These are phyloP conservation scores for Coemansia sp. DNA, from an alignment of 192 early-diverging fungal genomes.

Conservation along the genomic window DNA sequence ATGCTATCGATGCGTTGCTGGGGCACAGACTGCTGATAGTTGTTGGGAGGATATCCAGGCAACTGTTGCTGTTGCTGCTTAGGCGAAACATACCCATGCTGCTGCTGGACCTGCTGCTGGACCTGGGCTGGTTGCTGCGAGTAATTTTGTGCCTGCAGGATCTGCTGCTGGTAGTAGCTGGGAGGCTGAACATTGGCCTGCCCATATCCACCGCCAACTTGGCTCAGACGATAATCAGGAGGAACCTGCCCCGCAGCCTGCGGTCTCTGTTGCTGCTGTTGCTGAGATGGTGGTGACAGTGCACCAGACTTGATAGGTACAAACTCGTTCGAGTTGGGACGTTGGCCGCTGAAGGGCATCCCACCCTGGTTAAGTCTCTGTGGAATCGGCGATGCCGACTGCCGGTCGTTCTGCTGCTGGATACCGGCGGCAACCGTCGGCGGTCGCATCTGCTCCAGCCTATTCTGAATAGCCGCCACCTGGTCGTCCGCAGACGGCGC, in stretches of 20 bases:
- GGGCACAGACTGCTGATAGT: conserved; percentile 25
- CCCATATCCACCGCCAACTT: conserved; percentile 43
- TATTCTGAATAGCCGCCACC: conserved; percentile 31
- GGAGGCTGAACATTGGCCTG: conserved; percentile 49
- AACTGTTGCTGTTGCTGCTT: conserved; percentile 12
- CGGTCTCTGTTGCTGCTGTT: conserved; percentile 22
- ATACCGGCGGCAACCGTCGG: conserved; percentile 19
- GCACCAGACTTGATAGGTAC: conserved; percentile 45
- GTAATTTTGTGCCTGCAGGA: conserved; percentile 42
- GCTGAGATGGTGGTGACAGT: conserved; percentile 35
- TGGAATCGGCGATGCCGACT: conserved; percentile 26
- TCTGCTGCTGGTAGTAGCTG: conserved; percentile 55
- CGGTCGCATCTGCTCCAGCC: conserved; percentile 36
- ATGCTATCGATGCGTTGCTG: conserved; percentile 19
- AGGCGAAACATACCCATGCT: conserved; percentile 10
- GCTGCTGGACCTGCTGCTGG: conserved; percentile 18
- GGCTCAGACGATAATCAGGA: conserved; percentile 31
- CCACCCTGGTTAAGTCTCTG: conserved; percentile 26
- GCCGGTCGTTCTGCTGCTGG: conserved; percentile 19
- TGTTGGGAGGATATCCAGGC: background rate
- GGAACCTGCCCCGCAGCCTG: conserved; percentile 9
- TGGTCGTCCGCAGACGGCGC: conserved; percentile 33
- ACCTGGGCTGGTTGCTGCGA: conserved; percentile 8
- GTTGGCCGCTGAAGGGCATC: conserved; percentile 28
- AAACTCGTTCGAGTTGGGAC: conserved; percentile 51